These are phyloP conservation scores for Exophiala phaeomuriformis DNA, from an alignment of 2,329 filamentous ascomycete genomes.

Conservation along the genomic window DNA sequence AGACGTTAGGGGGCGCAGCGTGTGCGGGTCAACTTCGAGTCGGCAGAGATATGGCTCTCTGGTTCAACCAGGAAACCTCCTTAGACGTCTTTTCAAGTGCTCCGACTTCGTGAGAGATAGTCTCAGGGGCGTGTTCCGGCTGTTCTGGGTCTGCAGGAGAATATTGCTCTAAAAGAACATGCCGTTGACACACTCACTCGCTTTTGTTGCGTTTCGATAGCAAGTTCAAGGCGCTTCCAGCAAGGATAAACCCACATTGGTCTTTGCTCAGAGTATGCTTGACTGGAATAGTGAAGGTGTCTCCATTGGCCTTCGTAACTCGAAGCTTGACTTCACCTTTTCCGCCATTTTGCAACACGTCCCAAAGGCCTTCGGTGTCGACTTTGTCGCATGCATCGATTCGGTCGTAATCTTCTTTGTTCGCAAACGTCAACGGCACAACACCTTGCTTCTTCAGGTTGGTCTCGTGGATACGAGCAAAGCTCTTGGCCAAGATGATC, in stretches of 20 bases:
- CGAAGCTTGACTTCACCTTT: conserved; percentile 64
- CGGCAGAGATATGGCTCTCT: too few relatives aligned
- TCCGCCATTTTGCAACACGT: conserved; percentile 72
- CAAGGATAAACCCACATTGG: conserved; percentile 85
- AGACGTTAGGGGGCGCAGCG: too few relatives aligned
- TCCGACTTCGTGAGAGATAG: not conserved
- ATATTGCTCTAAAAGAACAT: not conserved
- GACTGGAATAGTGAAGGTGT: conserved; percentile 64
- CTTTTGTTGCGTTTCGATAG: conserved; percentile 49
- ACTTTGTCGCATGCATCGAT: conserved; percentile 80
- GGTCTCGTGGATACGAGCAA: conserved; percentile 89
- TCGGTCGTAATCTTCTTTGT: conserved; percentile 80
- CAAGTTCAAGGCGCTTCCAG: conserved; percentile 87
- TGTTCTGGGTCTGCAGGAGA: not conserved
- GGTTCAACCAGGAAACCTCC: too few relatives aligned
- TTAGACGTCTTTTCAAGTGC: too few relatives aligned
- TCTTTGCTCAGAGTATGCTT: conserved; percentile 83
- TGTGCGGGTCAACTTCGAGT: too few relatives aligned
- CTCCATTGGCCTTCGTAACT: conserved; percentile 58
- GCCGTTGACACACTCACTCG: conserved; percentile 10
- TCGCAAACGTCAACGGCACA: conserved; percentile 81
- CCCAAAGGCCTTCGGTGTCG: conserved; percentile 70
- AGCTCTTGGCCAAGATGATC: conserved; percentile 76
- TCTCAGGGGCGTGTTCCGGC: not conserved
- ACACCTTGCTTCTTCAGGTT: conserved; percentile 97